phyloP scores from a whole-genome alignment of 2,329 filamentous ascomycete species.

The Venturia effusa region DNA sequence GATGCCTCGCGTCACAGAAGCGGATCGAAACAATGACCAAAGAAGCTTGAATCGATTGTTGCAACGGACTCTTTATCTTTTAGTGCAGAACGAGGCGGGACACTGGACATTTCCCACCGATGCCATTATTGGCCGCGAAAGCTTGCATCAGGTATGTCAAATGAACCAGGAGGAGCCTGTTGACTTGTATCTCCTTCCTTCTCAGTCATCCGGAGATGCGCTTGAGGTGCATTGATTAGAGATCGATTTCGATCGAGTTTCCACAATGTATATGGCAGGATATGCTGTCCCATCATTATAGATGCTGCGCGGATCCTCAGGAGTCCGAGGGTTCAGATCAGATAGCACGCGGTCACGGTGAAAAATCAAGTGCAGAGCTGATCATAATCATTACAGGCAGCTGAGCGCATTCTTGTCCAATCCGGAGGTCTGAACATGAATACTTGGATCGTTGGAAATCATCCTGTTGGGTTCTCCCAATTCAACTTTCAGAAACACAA shows the following conservation, averaged over 20 bases:
- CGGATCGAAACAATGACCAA: slow-evolving; percentile 64
- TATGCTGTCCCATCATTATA: background rate
- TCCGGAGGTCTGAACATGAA: slow-evolving; percentile 93
- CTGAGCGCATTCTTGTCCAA: slow-evolving; percentile 65
- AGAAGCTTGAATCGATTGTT: slow-evolving; percentile 69
- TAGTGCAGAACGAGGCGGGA: slow-evolving; percentile 63
- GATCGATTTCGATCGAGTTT: background rate
- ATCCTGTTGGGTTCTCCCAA: slow-evolving; percentile 63
- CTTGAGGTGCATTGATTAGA: background rate
- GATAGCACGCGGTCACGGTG: background rate
- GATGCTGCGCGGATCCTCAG: no score
- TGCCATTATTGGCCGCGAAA: slow-evolving; percentile 58
- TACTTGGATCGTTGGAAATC: slow-evolving; percentile 90
- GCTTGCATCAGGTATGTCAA: slow-evolving; percentile 65
- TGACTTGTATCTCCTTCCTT: background rate
- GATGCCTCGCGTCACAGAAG: slow-evolving; percentile 60
- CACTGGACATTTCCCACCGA: slow-evolving; percentile 76
- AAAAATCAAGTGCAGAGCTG: background rate
- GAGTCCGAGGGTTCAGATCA: background rate
- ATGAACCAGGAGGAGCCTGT: background rate
- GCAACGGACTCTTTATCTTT: slow-evolving; percentile 74
- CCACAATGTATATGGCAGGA: background rate
- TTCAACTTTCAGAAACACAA: slow-evolving; percentile 24
- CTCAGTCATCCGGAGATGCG: background rate
- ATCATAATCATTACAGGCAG: slow-evolving; percentile 49